Base-by-base conservation (phyloP, 257 asterid species). In the Oldenlandia corymbosa region DNA sequence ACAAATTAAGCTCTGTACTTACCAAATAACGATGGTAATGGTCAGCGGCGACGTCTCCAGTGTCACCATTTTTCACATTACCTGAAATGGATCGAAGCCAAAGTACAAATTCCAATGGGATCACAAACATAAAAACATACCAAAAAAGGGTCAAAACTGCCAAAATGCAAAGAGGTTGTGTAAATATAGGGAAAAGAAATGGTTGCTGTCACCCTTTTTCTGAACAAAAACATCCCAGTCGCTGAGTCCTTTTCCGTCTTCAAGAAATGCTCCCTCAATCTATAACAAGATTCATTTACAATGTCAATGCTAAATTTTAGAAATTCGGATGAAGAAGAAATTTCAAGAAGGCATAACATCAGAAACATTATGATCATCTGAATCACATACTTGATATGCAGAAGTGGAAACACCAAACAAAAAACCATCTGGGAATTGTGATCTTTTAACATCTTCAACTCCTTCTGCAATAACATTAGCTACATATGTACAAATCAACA, bases 401-500 rank as follows among this genome's bases (percentile, higher is more conserved):
- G 97, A 87, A 63, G 94, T 87, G 16, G 88, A 64, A 46, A 79
- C 79, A 52, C 97, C 95, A 62, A 89, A 87, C 69, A 84, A 71
- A 69, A 89, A 89, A 66, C 82, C 91, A 75, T 71, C 56, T 41
- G 97, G 85, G 24, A 90, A 90, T 27, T 87, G 76, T 0, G 81
- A 78, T 67, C 76, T 75, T 65, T 66, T 69, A 65, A 84, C 49
- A 18, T 61, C 46, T 39, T 20, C 9, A 9, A 9, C 39, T 34
- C 39, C 39, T 41, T 66, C n/a, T n/a, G n/a, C 39, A 34, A 34
- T 9, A 34, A 34, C 39, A 34, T 3, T 34, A 9, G 39, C n/a
- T n/a, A n/a, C 39, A 34, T 34, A 3, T 34, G 9, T 9, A 34
- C 6, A 34, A 34, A 34, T 34, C 39, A 34, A 34, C 39, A 34